Conservation (phyloP, 2,329 filamentous ascomycete species). For the Cladophialophora exuberans region DNA sequence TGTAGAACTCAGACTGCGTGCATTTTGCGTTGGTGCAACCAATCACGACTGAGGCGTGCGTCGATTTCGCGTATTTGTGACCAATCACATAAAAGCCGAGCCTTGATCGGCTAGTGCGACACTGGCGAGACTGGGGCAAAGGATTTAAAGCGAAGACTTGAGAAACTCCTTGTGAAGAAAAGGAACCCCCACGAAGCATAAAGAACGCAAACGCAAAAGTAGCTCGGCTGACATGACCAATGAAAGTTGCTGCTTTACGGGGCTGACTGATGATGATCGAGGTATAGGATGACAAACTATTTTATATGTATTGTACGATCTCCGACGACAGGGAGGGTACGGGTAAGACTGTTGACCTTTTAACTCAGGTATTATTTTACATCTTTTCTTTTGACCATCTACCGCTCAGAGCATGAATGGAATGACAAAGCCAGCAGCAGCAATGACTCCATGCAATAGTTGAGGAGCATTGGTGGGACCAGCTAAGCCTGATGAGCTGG, state of each 20-base stretch:
- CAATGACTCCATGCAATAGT: slow-evolving; percentile 12
- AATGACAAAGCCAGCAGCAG: slow-evolving; percentile 14
- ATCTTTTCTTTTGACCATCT: not conserved
- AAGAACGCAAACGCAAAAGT: not conserved
- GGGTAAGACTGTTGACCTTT: not conserved
- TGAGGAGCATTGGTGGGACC: slow-evolving; percentile 12
- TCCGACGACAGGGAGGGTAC: too few species aligned
- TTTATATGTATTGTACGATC: too few species aligned
- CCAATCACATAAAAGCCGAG: not conserved
- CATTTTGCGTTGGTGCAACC: too few species aligned
- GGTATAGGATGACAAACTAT: too few species aligned
- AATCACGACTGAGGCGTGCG: not conserved
- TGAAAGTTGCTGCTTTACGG: too few species aligned
- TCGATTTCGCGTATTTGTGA: not conserved
- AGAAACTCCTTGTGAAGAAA: not conserved
- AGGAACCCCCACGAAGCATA: not conserved
- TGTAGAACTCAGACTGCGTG: too few species aligned
- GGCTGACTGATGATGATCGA: too few species aligned
- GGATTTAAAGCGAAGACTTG: not conserved
- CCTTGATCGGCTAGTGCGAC: too few species aligned
- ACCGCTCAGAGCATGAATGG: slow-evolving; percentile 14
- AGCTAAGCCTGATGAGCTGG: slow-evolving; percentile 13
- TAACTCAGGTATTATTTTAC: not conserved
- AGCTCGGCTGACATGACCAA: not conserved
- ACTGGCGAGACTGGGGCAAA: not conserved